Base-by-base conservation (phyloP, 148 eudicot species). In the Mesembryanthemum crystallinum region DNA sequence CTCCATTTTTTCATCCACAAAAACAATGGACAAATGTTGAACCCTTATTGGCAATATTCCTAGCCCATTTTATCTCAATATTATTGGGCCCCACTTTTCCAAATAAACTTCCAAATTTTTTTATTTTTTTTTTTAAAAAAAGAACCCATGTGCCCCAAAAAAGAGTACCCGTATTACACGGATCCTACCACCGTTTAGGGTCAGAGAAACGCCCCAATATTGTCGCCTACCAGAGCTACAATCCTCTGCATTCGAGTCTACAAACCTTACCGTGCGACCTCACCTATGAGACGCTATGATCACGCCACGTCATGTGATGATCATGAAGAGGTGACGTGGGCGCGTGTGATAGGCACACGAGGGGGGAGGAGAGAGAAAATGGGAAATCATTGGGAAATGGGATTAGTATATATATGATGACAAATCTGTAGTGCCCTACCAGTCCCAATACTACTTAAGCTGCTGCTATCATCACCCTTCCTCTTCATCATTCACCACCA, bases 101-200 rank as follows among this genome's bases (percentile, higher is more conserved):
- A n/a, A n/a, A n/a, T n/a, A n/a, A n/a, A n/a, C 9, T 11, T 11
- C 3, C 3, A 37, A 37, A 37, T 37, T 37, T 37, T 37, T 37
- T 37, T 39, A 5, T 39, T 39, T 39, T 39, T 39, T 9, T 39
- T 39, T n/a, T n/a, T n/a, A 58, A 39, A 4, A 12, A 17, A 24
- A 64, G 7, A 52, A 23, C 13, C 71, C 71, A 75, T 75, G 77
- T 75, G 77, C 71, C 77, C 64, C 49, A 10, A 15, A 21, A 58
- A 67, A 47, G 62, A 57, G 63, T 67, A 67, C 15, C 57, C 73
- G 66, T 55, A 32, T 58, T 28, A 76, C 78, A 76, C 73, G 78
- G 73, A 76, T 67, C 78, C 78, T 67, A 42, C 63, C 39, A 8
- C 28, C 45, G 27, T 57, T 57, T 57, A 57, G 11, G 7, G 27